Percentiles rank a stretch among this genome's conserved stretches.
Evolutionary conservation across 768 basidiomycete genomes (phyloP).

Genomic region (Pisolithus orientalis): DNA sequence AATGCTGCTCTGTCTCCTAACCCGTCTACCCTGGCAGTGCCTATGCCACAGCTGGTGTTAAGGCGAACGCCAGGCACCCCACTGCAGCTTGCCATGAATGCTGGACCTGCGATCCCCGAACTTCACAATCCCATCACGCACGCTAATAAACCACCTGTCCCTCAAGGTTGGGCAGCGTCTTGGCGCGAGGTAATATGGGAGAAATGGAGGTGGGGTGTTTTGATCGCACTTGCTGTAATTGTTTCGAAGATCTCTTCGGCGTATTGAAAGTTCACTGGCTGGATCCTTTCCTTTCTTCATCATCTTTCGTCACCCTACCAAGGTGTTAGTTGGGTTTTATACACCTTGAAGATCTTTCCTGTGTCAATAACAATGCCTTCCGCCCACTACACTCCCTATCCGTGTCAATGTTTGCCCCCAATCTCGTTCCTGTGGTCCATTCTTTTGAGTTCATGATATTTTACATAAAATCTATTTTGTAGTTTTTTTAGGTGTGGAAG

Average conservation of each 20-base stretch:
- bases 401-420: slow-evolving; percentile 3
- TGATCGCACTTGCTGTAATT: slow-evolving; percentile 72
- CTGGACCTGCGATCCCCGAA: slow-evolving; percentile 7
- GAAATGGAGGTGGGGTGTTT: slow-evolving; percentile 79
- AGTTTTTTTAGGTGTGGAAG: slow-evolving; percentile 1
- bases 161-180: slow-evolving; percentile 49
- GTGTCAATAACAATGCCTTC: slow-evolving; percentile 4
- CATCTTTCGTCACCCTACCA: slow-evolving; percentile 9
- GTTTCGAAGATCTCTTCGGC: slow-evolving; percentile 69
- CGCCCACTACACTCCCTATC: slow-evolving; percentile 7
- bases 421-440: slow-evolving; percentile 14
- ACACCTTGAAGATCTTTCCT: slow-evolving; percentile 13
- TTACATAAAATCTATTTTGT: slow-evolving; percentile 20
- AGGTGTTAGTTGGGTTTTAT: slow-evolving; percentile 11
- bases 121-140: slow-evolving; percentile 15
- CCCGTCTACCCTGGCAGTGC: slow-evolving; percentile 18
- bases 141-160: slow-evolving; percentile 25
- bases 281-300: slow-evolving; percentile 5
- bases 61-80: slow-evolving; percentile 16
- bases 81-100: slow-evolving; percentile 12
- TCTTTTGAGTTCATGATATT: slow-evolving; percentile 11
- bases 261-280: slow-evolving; percentile 17
- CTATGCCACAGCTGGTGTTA: slow-evolving; percentile 14
- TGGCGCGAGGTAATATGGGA: slow-evolving; percentile 71
- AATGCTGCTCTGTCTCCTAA: slow-evolving; percentile 10